Conservation (phyloP, 2,329 filamentous ascomycete species). For the Hypoxylon rubiginosum region DNA sequence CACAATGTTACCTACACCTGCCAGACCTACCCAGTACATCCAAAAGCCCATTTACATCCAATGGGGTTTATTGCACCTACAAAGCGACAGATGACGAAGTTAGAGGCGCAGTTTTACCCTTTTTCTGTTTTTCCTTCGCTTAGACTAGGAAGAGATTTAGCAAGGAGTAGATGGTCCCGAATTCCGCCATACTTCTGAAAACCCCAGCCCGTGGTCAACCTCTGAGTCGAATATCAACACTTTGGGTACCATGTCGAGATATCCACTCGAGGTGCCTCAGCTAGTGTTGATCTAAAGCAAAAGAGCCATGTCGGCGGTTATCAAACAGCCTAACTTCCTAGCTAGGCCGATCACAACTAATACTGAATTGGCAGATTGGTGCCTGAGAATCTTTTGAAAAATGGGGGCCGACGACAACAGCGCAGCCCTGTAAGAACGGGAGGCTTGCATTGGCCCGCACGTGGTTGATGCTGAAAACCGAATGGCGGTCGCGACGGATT, state of each 20-base stretch:
- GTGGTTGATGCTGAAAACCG: slow-evolving; percentile 16
- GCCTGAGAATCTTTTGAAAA: slow-evolving; percentile 6
- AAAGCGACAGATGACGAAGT: neutral
- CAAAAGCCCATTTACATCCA: slow-evolving; percentile 10
- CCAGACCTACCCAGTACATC: slow-evolving; percentile 12
- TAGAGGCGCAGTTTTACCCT: too few species aligned
- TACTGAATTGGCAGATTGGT: slow-evolving; percentile 3
- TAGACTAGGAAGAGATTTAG: neutral
- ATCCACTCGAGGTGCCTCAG: slow-evolving; percentile 9
- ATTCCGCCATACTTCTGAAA: neutral
- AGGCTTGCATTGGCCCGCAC: slow-evolving; percentile 33
- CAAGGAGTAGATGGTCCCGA: neutral
- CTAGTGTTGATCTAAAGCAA: slow-evolving; percentile 26
- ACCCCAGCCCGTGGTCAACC: neutral
- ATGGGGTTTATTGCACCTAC: slow-evolving; percentile 8
- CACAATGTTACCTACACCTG: slow-evolving; percentile 36
- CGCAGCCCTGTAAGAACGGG: slow-evolving; percentile 18
- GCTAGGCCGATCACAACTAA: slow-evolving; percentile 33
- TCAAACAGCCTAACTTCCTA: slow-evolving; percentile 29
- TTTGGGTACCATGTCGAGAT: neutral
- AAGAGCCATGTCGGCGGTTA: slow-evolving; percentile 33
- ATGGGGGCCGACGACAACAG: slow-evolving; percentile 16
- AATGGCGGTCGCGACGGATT: slow-evolving; percentile 7
- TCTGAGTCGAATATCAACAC: neutral
- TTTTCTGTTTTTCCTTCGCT: neutral